Base-by-base conservation (phyloP, 1,139 yeast genomes). In the Hanseniaspora gamundiae region DNA sequence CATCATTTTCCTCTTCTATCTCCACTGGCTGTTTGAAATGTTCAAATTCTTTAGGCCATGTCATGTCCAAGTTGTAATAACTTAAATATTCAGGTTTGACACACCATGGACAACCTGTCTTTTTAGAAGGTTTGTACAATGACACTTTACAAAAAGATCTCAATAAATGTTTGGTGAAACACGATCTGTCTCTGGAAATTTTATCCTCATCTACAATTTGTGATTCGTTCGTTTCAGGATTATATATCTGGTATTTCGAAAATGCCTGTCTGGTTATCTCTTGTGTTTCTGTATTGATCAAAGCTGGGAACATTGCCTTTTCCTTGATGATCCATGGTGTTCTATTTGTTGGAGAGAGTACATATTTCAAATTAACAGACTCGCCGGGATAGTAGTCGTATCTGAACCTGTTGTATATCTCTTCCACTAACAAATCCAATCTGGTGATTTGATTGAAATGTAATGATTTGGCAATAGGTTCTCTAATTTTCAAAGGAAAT, bases 31-130 rank as follows among this genome's bases (percentile, higher is more conserved):
- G 64, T 44, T 57, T 60, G 41, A 50, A 61, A 41, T 54, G 53
- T 31, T 56, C 26, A 50, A 59, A 52, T 4, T 56, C 57, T 4
- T 42, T 42, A 6, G 65, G 64, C 65, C 65, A 61, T 6, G 56
- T 61, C 55, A 55, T 51, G 2, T 56, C 52, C n/a, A 61, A 46
- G 2, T 62, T 83, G 45, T 61, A 61, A 55, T 59, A 59, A 28
- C 56, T 52, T 30, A 61, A 42, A 59, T 76, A 86, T 52, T 80
- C 78, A 29, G 76, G 78, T 58, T 82, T 83, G n/a, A 91, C 94
- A 17, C 91, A 79, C 97, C 97, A 91, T 1, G 98, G 97, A 2
- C 97, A 94, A 2, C 97, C 96, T 39, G 81, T 72, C 69, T 83
- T 83, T 47, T 80, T 74, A 4, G 91, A 85, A 7, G 64, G 62